phyloP scores from a whole-genome alignment of 148 eudicot genomes.

The Linanthus parryae region DNA sequence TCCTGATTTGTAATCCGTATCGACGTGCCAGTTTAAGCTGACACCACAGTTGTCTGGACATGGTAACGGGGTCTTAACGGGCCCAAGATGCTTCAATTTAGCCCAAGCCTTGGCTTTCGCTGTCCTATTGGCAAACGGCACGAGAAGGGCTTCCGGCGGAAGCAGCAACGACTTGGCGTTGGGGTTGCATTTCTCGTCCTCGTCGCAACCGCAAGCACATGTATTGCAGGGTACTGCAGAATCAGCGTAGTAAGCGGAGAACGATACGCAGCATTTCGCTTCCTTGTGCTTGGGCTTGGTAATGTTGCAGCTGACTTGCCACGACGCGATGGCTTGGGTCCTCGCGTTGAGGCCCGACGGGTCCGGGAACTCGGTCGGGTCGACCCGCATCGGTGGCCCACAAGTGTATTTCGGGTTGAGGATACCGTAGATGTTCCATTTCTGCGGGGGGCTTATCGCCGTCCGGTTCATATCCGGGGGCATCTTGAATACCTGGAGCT shows the following conservation, averaged over 20 bases:
- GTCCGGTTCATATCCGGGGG: conserved; percentile 84
- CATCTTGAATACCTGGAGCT: conserved; percentile 44
- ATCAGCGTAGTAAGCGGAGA: conserved; percentile 51
- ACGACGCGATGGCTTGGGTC: conserved; percentile 57
- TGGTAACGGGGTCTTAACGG: conserved; percentile 17
- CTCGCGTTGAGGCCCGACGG: conserved; percentile 45
- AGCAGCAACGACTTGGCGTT: conserved; percentile 20
- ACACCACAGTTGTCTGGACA: conserved; percentile 59
- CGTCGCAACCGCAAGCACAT: conserved; percentile 44
- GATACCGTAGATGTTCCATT: conserved; percentile 62
- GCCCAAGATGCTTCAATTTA: conserved; percentile 13
- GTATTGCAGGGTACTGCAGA: conserved; percentile 37
- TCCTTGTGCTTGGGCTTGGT: conserved; percentile 52
- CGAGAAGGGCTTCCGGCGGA: conserved; percentile 37
- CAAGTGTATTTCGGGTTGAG: conserved; percentile 69
- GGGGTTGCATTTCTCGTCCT: conserved; percentile 17
- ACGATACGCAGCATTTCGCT: conserved; percentile 63
- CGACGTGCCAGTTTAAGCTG: conserved; percentile 52
- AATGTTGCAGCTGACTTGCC: conserved; percentile 84
- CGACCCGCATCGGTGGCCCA: conserved; percentile 55
- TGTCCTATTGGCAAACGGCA: conserved; percentile 42
- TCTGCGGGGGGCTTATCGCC: conserved; percentile 70
- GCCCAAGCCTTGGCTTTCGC: conserved; percentile 31
- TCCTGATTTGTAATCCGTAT: conserved; percentile 37
- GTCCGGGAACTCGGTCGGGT: conserved; percentile 67